Conservation (phyloP, 1,284 basidiomycete species). For the Porodaedalea pini region DNA sequence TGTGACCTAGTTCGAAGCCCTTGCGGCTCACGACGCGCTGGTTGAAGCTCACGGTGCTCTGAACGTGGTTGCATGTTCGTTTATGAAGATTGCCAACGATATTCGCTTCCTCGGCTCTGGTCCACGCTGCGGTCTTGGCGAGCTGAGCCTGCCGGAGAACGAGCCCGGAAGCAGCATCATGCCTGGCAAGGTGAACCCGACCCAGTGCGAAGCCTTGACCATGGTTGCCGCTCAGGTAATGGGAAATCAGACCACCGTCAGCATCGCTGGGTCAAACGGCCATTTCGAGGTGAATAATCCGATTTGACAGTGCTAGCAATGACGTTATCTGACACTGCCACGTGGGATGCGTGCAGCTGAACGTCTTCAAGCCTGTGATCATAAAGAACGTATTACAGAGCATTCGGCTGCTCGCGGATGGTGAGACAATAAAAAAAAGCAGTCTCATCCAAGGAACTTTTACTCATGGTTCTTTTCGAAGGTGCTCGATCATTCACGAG, state of each 20-base stretch:
- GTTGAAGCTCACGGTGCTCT: conserved; percentile 97
- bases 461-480: conserved; percentile 30
- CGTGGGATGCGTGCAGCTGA: conserved; percentile 54
- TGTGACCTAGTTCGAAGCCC: conserved; percentile 80
- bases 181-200: conserved; percentile 99
- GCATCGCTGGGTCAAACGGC: conserved; percentile 89
- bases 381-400: conserved; percentile 97
- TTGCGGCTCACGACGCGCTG: conserved; percentile 95
- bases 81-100: conserved; percentile 99
- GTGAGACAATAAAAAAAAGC: conserved; percentile 36
- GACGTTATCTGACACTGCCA: conserved; percentile 16
- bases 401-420: conserved; percentile 91
- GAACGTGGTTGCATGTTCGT: conserved; percentile 90
- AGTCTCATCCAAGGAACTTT: not conserved
- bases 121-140: conserved; percentile 95
- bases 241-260: conserved; percentile 95
- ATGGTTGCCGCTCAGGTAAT: conserved; percentile 99
- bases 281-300: conserved; percentile 81
- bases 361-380: conserved; percentile 99
- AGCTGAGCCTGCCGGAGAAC: conserved; percentile 94
- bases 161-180: conserved; percentile 99
- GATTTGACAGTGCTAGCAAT: conserved; percentile 10
- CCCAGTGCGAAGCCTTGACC: conserved; percentile 97
- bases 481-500: conserved; percentile 90
- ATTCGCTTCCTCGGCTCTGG: conserved; percentile 98